Percentiles rank a stretch among this genome's conserved stretches.
Evolutionary conservation across 176 grass and related monocot genomes (phyloP).

Genomic region (Bonia amplexicaulis): DNA sequence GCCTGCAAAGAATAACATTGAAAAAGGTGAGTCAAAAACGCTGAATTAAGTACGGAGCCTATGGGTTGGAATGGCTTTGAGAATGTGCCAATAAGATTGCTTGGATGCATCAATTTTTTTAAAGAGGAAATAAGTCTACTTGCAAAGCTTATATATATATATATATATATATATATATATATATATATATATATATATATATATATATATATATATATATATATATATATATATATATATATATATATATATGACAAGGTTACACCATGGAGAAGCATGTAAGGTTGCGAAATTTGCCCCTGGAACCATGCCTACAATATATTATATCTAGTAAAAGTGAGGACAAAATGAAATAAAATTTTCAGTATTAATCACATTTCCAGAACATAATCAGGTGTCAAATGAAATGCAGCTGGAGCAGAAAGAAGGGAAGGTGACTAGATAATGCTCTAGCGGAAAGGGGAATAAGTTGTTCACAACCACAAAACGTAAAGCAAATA

Average conservation of each 20-base stretch:
- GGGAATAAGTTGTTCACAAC: not conserved
- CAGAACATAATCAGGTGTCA: not conserved
- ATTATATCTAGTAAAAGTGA: not conserved
- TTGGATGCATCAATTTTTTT: not conserved
- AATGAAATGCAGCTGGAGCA: not conserved
- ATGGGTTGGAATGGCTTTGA: not conserved
- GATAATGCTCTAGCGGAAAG: not conserved
- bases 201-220: no score
- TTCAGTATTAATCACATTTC: not conserved
- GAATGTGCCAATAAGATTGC: not conserved
- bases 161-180: no score
- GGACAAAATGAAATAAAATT: not conserved
- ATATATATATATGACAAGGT: not conserved
- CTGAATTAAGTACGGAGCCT: not conserved
- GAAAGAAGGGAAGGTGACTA: not conserved
- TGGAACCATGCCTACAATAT: not conserved
- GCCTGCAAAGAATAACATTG: slow-evolving; percentile 40
- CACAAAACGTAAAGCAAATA: not conserved
- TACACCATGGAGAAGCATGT: not conserved
- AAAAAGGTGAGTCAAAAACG: not conserved
- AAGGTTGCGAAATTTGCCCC: not conserved
- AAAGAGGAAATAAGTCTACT: not conserved
- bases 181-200: no score
- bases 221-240: no score
- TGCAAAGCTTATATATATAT: not conserved